Conservation (phyloP, 169 alveolate species). For the Babesia ovis region DNA sequence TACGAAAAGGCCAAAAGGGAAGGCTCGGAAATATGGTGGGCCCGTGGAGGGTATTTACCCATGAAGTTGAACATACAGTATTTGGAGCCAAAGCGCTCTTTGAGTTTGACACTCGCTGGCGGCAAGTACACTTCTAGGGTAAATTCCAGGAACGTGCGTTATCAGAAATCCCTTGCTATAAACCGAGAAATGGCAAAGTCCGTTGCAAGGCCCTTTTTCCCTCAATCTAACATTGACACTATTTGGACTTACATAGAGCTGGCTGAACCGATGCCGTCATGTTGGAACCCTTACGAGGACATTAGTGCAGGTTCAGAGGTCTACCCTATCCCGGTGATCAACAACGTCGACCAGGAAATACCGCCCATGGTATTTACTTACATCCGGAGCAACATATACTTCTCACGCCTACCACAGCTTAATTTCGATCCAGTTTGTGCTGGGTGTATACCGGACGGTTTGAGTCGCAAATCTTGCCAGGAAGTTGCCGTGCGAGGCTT, state of each 20-base stretch:
- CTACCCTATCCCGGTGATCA: constrained; percentile 75
- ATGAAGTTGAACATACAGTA: constrained; percentile 27
- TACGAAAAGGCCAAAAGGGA: constrained; percentile 25
- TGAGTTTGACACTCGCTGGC: constrained; percentile 11
- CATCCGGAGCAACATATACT: constrained; percentile 64
- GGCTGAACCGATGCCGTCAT: constrained; percentile 66
- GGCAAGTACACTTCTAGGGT: constrained; percentile 19
- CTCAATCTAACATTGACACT: constrained; percentile 70
- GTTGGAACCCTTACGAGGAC: constrained; percentile 80
- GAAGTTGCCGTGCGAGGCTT: constrained; percentile 66
- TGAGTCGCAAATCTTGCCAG: constrained; percentile 43
- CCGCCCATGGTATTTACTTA: constrained; percentile 82
- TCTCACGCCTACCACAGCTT: constrained; percentile 71
- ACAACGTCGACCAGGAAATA: constrained; percentile 68
- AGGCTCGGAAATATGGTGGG: constrained; percentile 51
- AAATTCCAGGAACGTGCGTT: neutral
- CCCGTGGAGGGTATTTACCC: constrained; percentile 54
- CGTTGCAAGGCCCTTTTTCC: constrained; percentile 72
- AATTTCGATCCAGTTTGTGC: constrained; percentile 73
- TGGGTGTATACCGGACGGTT: constrained; percentile 70
- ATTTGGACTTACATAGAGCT: constrained; percentile 73
- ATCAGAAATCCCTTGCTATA: constrained; percentile 40
- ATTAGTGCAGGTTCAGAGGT: constrained; percentile 77
- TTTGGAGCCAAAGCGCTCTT: constrained; percentile 8
- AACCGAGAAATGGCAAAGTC: constrained; percentile 75